Base-by-base conservation (phyloP, 2,329 filamentous ascomycete species). In the Trichoderma afroharzianum region DNA sequence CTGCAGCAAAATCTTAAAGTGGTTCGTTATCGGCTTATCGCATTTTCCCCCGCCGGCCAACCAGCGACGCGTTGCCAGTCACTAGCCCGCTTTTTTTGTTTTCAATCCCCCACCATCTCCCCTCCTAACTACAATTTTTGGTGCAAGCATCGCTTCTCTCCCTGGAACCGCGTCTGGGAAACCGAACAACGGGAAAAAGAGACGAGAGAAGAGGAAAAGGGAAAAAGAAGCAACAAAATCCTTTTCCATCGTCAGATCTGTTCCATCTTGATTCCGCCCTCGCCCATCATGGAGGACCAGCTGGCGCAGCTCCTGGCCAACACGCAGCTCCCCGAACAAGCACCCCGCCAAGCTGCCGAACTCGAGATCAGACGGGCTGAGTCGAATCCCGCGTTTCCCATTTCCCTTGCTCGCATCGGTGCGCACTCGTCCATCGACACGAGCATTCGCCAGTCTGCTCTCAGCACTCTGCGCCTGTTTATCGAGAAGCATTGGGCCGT, bases 261-360 rank as follows among this genome's bases (percentile, higher is more conserved):
- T n/a, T n/a, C n/a, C n/a, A n/a, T 15, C 39, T 64, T 50, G 18
- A 21, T 30, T 21, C 64, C 59, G 30, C 32, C 24, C 0, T 39
- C n/a, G 53, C 61, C 61, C 77, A 79, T 74, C 77, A 97, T 97
- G 94, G 95, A 97, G 88, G 92, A 97, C 84, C 91, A 97, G 86
- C 90, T 99, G 82, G 91, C 96, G 77, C 91, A 91, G 82, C 88
- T 98, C 81, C 91, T 99, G 75, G 90, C 92, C 78, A 93, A 94
- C 82, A 97, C 95, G 63, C 94, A 97, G 84, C 91, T 91, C 74
- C 78, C 92, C 73, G 89, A 91, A 72, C 91, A 95, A 81, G 90
- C 84, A 70, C 91, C 92, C 71, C 92, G 95, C 81, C 94, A 93
- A 80, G 90, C 93, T 80, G 96, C 96, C 76, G 96, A 99, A 84